Evolutionary conservation across 2,329 filamentous ascomycete genomes (phyloP), one percentile per base, ranked within the genome.

Genomic region (Stemphylium lycopersici): DNA sequence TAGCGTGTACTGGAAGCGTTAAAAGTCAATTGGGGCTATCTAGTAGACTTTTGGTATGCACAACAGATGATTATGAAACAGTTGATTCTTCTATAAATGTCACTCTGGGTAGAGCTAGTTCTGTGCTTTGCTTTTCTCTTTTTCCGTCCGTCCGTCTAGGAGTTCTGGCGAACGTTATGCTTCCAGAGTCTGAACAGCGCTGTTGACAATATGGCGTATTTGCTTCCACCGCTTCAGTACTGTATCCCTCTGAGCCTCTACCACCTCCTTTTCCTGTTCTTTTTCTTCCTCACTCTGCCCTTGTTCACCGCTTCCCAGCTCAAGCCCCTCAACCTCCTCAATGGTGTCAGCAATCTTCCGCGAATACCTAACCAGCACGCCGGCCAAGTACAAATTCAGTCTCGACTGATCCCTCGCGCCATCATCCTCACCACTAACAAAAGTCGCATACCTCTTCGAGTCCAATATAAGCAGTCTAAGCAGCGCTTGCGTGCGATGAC

Each of bases 401-500:
- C 67, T 59, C 59, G 69, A 32, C 63, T 76, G 54, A 62, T 79
- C 69, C 61, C 60, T 52, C 57, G 54, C 56, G 48, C 71, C 56
- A 65, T 76, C 72, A 47, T 72, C 69, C 15, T 65, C 65, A 1
- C 68, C 73, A 6, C 63, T 51, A 6, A 72, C 61, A 48, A 75
- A 75, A 2, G 65, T 62, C 13, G 69, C 54, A 48, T 71, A 73
- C 13, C 69, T 59, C 32, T 65, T 65, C 10, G 57, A 52, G 20
- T 71, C 70, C 3, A 76, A 56, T 4, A 65, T 59, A 4, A 74
- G 55, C 13, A 74, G 65, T 12, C 79, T 71, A 3, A 80, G 64
- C 1, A 77, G 77, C 7, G 77, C 77, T 54, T 80, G 77, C 3
- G 79, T 80, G 26, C 77, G 77, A 65, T 79, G 76, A 55, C 78